Base-by-base conservation (phyloP, 2,329 filamentous ascomycete genomes). In the Lachnum nothofagi region DNA sequence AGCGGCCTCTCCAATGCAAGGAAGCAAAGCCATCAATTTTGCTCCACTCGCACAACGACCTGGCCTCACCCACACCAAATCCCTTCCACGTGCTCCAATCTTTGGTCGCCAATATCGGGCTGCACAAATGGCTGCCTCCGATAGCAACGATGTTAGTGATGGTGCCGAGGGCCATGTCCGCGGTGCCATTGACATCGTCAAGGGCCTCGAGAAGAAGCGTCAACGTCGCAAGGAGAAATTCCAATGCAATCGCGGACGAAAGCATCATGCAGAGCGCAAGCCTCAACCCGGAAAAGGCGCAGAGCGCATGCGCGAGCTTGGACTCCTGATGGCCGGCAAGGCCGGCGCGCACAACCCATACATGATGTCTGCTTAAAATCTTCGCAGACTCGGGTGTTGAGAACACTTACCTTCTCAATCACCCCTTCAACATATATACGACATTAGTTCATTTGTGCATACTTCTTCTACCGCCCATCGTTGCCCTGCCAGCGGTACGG, bases 141-240 rank as follows among this genome's bases (percentile, higher is more conserved):
- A 71, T 48, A 67, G 69, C 63, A 60, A 67, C 64, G 62, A 49
- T 64, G 63, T 60, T 59, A 52, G 48, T 53, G 54, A 68, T 55
- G 55, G 65, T 59, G 55, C 63, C 43, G 77, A 84, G 43, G 71
- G 81, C 35, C 89, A 93, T 55, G 79, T 88, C 8, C 86, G 93
- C 54, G 89, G 90, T n/a, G 91, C 93, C 29, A 94, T 98, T 58
- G 93, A 97, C 68, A 98, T 96, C 53, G 88, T 96, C 69, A 95
- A 95, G 68, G 93, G 93, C 7, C 79, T 98, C 1, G 93, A 98
- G 72, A 85, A 88, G 69, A 97, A 95, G 73, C 85, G 91, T 22
- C 88, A 93, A 71, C 84, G 93, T 56, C 86, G 93, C 60, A 90
- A 86, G 71, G 91, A 97, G 69, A 95, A 96, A 69, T 86, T 90